Evolutionary conservation across 1,139 yeast genomes (phyloP), one percentile per base, ranked within the genome.

Genomic region (Scheffersomyces segobiensis): DNA sequence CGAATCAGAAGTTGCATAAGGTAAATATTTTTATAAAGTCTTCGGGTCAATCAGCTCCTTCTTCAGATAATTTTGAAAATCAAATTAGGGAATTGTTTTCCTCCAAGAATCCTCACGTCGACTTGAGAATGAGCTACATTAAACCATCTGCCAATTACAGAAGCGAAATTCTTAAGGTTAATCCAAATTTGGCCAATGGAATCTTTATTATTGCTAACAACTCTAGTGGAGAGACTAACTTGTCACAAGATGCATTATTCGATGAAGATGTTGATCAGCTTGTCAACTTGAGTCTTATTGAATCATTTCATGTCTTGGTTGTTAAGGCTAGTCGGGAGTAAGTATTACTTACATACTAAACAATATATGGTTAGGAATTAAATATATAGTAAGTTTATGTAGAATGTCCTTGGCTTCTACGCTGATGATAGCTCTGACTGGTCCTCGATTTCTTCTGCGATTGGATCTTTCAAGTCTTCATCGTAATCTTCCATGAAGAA

Each of bases 401-500:
- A 48, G 18, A 17, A 18, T 18, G 49, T n/a, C 18, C 17, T 17
- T 5, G 18, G 49, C 12, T 10, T 18, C 21, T 20, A 20, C 14
- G 18, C 20, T 5, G 24, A 12, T 17, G 24, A 48, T 21, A 19
- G 6, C 3, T 48, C 22, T 20, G 50, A 19, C 50, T 14, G 50
- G 21, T 48, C 50, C n/a, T 48, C 50, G 17, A 21, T 48, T 48
- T 14, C 50, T 24, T 48, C 50, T 20, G 26, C 18, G 6, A 24
- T 21, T n/a, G 49, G 22, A 32, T 26, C 54, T 19, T 57, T 57
- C 26, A 57, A 51, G 26, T 65, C 69, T 50, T 71, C 75, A n/a
- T 75, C 73, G 50, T 71, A 69, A 46, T 74, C 82, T 48, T 67
- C 66, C 71, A 79, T 70, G 46, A 62, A 62, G 50, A 70, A 74